phyloP scores from a whole-genome alignment of 805 yeast species.

The Metschnikowia kofuensis region DNA sequence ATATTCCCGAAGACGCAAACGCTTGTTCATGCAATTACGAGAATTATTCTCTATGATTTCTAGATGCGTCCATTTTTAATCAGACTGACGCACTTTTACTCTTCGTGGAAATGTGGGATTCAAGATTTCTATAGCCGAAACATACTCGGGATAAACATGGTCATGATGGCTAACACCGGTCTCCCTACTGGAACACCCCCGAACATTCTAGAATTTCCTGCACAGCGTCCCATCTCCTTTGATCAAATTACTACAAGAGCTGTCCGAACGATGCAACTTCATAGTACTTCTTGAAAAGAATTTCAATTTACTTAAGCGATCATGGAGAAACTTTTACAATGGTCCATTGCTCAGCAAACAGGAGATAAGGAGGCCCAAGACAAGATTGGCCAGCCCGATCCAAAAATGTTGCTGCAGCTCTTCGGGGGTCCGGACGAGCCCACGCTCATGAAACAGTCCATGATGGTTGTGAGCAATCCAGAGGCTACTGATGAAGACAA shows the following conservation, averaged over 20 bases:
- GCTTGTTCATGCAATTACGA: constrained; percentile 5
- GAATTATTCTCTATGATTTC: not conserved
- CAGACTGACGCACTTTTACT: no score
- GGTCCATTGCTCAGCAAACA: constrained; percentile 83
- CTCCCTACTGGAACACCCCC: not conserved
- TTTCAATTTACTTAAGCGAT: not conserved
- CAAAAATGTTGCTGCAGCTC: constrained; percentile 72
- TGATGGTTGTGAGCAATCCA: constrained; percentile 54
- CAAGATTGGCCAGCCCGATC: constrained; percentile 69
- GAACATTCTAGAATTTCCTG: constrained; percentile 19
- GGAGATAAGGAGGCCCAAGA: constrained; percentile 67
- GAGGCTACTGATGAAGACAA: constrained; percentile 63
- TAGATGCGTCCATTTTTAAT: no score
- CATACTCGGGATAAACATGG: not conserved
- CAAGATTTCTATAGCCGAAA: not conserved
- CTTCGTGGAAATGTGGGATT: no score
- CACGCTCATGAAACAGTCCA: constrained; percentile 76
- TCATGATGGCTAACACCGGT: not conserved
- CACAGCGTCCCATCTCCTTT: constrained; percentile 6
- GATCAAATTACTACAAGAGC: not conserved
- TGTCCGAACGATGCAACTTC: not conserved
- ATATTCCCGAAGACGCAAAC: not conserved
- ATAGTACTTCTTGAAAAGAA: not conserved
- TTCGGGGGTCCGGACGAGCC: constrained; percentile 86
- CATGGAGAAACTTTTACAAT: constrained; percentile 88